Evolutionary conservation across 495 filamentous ascomycete genomes (phyloP), one percentile per base, ranked within the genome.

Genomic region (Talaromyces thailandensis): DNA sequence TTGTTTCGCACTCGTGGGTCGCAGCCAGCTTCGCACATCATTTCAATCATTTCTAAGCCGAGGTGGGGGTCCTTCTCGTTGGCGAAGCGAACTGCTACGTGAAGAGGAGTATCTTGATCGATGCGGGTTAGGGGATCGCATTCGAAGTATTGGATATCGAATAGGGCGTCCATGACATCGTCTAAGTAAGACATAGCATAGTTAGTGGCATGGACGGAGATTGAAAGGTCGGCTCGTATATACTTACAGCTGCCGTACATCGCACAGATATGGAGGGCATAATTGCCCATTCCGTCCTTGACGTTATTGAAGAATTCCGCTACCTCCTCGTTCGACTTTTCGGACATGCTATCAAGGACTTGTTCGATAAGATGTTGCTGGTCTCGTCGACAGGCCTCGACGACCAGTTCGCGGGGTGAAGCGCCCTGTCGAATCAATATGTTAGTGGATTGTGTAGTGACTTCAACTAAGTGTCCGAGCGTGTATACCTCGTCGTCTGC

Each of bases 141-240:
- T 80, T 98, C 94, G 73, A 98, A 88, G 61, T 84, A 90, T 62
- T 92, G 86, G 71, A 96, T 92, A 79, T 98, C 95, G 63, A 98
- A 93, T 56, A 98, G 85, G 55, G 83, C 64, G 75, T 98, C 94
- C 76, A 98, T 89, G 23, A 91, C 83, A 66, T 97, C 93, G 78
- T 95, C 90, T 92, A 60, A 48, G 62, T 29, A n/a, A 28, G 31
- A 29, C 55, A 23, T 2, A 9, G 18, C 1, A 43, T 40, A 16
- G 6, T 45, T 12, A 37, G 56, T 8, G 23, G 5, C 8, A 14
- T n/a, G 40, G 11, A 18, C 9, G 45, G 51, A 40, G 55, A 37
- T 26, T 29, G 18, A 23, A 25, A 0, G 16, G 4, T 3, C 5
- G 4, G 21, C 12, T 18, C 35, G 28, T 35, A 14, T 57, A 57